phyloP scores from a whole-genome alignment of 163 green algal species.

The Prototheca wickerhamii region DNA sequence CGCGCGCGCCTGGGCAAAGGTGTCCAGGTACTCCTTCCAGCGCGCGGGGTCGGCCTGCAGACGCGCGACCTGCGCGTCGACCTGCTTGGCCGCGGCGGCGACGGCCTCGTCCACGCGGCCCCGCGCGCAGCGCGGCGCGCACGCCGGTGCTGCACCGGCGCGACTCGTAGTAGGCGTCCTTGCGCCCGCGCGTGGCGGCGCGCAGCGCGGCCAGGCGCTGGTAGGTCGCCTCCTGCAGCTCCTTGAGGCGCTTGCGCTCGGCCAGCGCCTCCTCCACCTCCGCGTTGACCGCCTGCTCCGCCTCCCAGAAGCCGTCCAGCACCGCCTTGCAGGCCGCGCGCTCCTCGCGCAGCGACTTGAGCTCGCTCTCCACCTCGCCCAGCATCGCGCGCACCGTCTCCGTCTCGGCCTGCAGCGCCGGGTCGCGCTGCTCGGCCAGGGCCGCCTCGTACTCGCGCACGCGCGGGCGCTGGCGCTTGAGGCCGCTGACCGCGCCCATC shows the following conservation, averaged over 20 bases:
- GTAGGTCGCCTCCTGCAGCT: slow-evolving; percentile 26
- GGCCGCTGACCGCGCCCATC: slow-evolving; percentile 24
- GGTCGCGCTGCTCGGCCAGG: not conserved
- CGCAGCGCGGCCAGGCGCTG: slow-evolving; percentile 6
- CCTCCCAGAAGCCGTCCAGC: slow-evolving; percentile 18
- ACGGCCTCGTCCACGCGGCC: not conserved
- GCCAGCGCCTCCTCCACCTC: slow-evolving; percentile 24
- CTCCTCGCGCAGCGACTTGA: slow-evolving; percentile 13
- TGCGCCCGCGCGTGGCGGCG: not conserved
- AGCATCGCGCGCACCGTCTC: slow-evolving; percentile 10
- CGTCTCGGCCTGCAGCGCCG: slow-evolving; percentile 1
- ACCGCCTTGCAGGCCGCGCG: slow-evolving; percentile 9
- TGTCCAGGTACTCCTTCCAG: not conserved
- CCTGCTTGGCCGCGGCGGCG: not conserved
- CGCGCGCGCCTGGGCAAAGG: not conserved
- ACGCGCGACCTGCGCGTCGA: not conserved
- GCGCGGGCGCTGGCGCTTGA: slow-evolving; percentile 17
- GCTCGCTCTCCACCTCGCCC: slow-evolving; percentile 21
- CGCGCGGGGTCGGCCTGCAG: not conserved
- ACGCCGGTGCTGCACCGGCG: slow-evolving; percentile 9
- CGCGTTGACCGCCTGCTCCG: slow-evolving; percentile 10
- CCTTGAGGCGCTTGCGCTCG: slow-evolving; percentile 21
- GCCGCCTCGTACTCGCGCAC: slow-evolving; percentile 22
- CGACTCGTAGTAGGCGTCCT: slow-evolving; percentile 16
- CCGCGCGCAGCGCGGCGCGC: not conserved